Evolutionary conservation across 2,329 filamentous ascomycete species (phyloP), one percentile per base, ranked within the genome.

Genomic region (Verticillium klebahnii): DNA sequence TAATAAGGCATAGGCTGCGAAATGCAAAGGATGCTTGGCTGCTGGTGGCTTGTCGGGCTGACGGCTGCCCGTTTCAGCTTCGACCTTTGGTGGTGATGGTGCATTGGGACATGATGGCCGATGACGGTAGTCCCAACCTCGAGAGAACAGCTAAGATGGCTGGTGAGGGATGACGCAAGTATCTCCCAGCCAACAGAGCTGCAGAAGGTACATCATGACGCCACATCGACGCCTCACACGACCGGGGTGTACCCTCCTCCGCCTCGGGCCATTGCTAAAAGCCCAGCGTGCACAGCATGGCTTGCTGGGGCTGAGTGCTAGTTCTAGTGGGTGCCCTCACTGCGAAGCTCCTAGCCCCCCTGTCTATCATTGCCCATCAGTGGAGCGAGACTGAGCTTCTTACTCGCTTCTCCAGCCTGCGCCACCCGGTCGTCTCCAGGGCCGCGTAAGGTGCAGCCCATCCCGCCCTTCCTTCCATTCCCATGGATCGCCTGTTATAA

Each of bases 331-430:
- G n/a, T n/a, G n/a, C 45, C 45, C 45, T 50, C 45, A 50, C 45
- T 50, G 45, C 8, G 19, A 23, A 50, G 45, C 45, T 50, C 45
- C 45, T 14, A 23, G 45, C n/a, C 45, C 45, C 45, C 45, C 45
- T 50, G 45, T 25, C 45, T 58, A 50, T 58, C 57, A 58, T 39
- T 45, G 57, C 57, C 37, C 57, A 58, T 58, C 57, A 50, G 57
- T 58, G 37, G 57, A 50, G 45, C 45, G 19, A 50, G 19, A 50
- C 45, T 19, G 17, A 50, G n/a, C 6, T n/a, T 23, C 45, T 50
- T n/a, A 50, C 45, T 50, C 45, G 45, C 45, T 50, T 50, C 19
- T 23, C 45, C 37, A 31, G 57, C 57, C 57, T 58, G 57, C 57
- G 57, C 57, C 57, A 58, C 57, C 11, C 19, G 45, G n/a, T 23